phyloP scores from a whole-genome alignment of 768 basidiomycete species.

The Psilocybe azurescens region DNA sequence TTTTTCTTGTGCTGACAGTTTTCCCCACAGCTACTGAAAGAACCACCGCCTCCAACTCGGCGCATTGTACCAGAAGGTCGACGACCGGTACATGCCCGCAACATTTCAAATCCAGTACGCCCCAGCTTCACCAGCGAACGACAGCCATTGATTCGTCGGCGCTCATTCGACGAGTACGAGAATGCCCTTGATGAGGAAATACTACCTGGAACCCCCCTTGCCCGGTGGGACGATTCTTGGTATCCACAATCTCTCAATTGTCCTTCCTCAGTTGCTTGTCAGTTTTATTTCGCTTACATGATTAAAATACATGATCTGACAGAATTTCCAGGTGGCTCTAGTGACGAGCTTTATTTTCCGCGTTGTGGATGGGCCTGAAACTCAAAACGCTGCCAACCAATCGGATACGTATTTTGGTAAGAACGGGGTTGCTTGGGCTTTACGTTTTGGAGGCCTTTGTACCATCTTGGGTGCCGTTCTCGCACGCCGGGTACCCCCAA shows the following conservation, averaged over 20 bases:
- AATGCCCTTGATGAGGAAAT: slow-evolving; percentile 42
- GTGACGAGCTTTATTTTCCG: slow-evolving; percentile 89
- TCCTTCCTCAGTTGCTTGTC: slow-evolving; percentile 93
- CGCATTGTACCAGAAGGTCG: slow-evolving; percentile 28
- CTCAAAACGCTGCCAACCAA: slow-evolving; percentile 46
- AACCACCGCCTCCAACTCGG: slow-evolving; percentile 51
- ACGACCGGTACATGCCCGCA: slow-evolving; percentile 57
- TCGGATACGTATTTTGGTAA: slow-evolving; percentile 75
- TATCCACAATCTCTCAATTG: slow-evolving; percentile 94
- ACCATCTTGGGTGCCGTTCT: slow-evolving; percentile 82
- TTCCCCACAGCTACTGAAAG: slow-evolving; percentile 68
- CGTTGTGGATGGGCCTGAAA: slow-evolving; percentile 64
- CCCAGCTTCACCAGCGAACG: slow-evolving; percentile 45
- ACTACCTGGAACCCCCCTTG: slow-evolving; percentile 50
- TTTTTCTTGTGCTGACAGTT: slow-evolving; percentile 2
- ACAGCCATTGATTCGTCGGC: slow-evolving; percentile 64
- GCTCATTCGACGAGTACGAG: slow-evolving; percentile 59
- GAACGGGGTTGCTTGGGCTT: slow-evolving; percentile 92
- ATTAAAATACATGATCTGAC: slow-evolving; percentile 1
- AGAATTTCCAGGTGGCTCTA: slow-evolving; percentile 69
- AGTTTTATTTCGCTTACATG: slow-evolving; percentile 32
- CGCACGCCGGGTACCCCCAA: slow-evolving; percentile 85
- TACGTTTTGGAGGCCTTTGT: slow-evolving; percentile 90
- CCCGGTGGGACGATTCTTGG: slow-evolving; percentile 93
- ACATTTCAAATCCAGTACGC: slow-evolving; percentile 52